These are phyloP conservation scores for Pelargonium hybrid DNA, from an alignment of 441 rosid genomes.

Conservation along the genomic window DNA sequence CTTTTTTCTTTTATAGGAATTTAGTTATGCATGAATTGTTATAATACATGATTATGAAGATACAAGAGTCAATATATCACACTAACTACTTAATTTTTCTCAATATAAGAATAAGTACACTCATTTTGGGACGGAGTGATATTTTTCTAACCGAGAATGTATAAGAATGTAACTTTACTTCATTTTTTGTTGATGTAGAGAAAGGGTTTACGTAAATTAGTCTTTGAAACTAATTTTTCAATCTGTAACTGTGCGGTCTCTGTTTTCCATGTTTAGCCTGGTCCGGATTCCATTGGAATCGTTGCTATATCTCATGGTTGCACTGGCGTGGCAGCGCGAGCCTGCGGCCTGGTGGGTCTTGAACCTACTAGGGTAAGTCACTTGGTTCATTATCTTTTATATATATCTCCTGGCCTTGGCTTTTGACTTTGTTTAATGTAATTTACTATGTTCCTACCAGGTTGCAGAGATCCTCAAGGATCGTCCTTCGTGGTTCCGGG, in stretches of 20 bases:
- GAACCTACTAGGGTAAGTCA: conserved; percentile 75
- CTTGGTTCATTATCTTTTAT: neutral
- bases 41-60: no score
- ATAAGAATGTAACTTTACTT: no score
- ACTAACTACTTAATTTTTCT: no score
- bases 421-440: neutral
- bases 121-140: no score
- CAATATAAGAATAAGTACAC: no score
- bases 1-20: no score
- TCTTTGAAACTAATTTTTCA: conserved; percentile 23
- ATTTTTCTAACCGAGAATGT: no score
- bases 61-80: no score
- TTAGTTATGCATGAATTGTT: no score
- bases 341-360: conserved; percentile 93
- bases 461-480: conserved; percentile 97
- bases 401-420: no score
- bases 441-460: conserved; percentile 25
- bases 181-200: no score
- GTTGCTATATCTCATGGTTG: conserved; percentile 89
- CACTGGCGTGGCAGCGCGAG: conserved; percentile 82
- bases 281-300: conserved; percentile 92
- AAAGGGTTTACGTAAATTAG: no score
- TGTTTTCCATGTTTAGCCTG: conserved; percentile 97
- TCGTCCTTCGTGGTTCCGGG: conserved; percentile 96
- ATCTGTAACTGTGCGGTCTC: conserved; percentile 99